Base-by-base conservation (phyloP, 352 stramenopile genomes). In the Phytophthora ramorum region DNA sequence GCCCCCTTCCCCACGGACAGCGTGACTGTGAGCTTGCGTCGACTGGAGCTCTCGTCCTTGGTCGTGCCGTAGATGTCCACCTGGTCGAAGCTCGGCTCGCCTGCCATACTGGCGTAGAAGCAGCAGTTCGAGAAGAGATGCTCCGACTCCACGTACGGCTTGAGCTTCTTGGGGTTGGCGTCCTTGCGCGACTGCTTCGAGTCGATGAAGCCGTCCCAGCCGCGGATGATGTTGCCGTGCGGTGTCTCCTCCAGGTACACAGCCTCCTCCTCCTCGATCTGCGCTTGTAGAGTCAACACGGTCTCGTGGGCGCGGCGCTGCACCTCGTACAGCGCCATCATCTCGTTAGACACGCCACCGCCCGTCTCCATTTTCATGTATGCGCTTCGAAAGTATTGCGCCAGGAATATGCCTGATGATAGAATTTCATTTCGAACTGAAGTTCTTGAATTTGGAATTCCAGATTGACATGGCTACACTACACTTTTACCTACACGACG, bases 131-230 rank as follows among this genome's bases (percentile, higher is more conserved):
- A 91, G 60, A 96, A 96, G 26, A 96, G 69, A 59, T 93, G 83
- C 62, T 96, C 87, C 14, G 79, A 63, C 44, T 92, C 83, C 4
- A 73, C 80, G 67, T 96, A 96, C 40, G 85, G 85, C 62, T 89
- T 88, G 50, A 85, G 72, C 40, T 96, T 96, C 79, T 93, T 94
- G 47, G 73, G 54, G 54, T 83, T 84, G 24, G 77, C 71, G 69
- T 96, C 85, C 69, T 93, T 94, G 49, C 85, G 82, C 22, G 78
- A 79, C 56, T 84, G 83, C 51, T 93, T 94, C 26, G 75, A 83
- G 71, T 96, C 87, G 48, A 92, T 89, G 63, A 93, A 96, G 47
- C 88, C 88, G 51, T 96, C 88, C 88, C 88, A 96, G 37, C 88
- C 88, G 43, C 86, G 86, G 60, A 96, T 85, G 63, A 96, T 96